Percentiles rank a stretch among this genome's conserved stretches.
Evolutionary conservation across 106 monocot genomes (phyloP).

Genomic region (Dioscorea dumetorum): DNA sequence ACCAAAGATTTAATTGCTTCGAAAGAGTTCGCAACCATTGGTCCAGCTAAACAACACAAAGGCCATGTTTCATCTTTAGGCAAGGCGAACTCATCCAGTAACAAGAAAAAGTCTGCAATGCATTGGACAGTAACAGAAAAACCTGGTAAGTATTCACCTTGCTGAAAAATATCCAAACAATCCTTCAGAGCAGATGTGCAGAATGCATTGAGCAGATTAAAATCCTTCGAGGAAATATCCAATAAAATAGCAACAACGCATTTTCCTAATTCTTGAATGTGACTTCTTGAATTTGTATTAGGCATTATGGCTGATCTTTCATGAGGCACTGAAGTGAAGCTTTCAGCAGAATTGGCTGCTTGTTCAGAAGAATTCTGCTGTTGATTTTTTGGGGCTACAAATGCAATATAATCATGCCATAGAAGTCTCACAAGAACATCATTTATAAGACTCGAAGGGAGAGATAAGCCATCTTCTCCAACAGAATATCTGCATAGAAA

Average conservation of each 20-base stretch:
- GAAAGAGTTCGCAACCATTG: conserved; percentile 49
- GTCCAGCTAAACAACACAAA: conserved; percentile 57
- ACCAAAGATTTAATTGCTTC: conserved; percentile 57
- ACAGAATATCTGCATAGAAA: conserved; percentile 35
- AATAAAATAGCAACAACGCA: conserved; percentile 64
- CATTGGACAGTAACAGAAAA: conserved; percentile 36
- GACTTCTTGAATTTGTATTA: conserved; percentile 25
- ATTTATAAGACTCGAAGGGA: conserved; percentile 36
- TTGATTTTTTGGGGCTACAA: conserved; percentile 19
- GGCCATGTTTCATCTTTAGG: conserved; percentile 64
- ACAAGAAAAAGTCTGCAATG: conserved; percentile 44
- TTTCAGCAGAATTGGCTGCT: conserved; percentile 11
- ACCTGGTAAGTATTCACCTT: conserved; percentile 28
- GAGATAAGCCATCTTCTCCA: conserved; percentile 23
- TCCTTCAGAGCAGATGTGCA: conserved; percentile 54
- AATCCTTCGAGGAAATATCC: conserved; percentile 31
- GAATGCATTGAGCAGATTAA: conserved; percentile 37
- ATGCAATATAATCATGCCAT: conserved; percentile 69
- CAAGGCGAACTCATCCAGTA: conserved; percentile 39
- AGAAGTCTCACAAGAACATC: conserved; percentile 53
- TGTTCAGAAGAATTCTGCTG: conserved; percentile 5
- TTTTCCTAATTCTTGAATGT: conserved; percentile 63
- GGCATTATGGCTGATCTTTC: conserved; percentile 8
- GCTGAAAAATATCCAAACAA: conserved; percentile 50
- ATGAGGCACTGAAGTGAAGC: conserved; percentile 14